A percentile compares a stretch with the other conserved stretches of the same genome.
phyloP scores from a whole-genome alignment of 768 basidiomycete genomes.

The Mycena pura region DNA sequence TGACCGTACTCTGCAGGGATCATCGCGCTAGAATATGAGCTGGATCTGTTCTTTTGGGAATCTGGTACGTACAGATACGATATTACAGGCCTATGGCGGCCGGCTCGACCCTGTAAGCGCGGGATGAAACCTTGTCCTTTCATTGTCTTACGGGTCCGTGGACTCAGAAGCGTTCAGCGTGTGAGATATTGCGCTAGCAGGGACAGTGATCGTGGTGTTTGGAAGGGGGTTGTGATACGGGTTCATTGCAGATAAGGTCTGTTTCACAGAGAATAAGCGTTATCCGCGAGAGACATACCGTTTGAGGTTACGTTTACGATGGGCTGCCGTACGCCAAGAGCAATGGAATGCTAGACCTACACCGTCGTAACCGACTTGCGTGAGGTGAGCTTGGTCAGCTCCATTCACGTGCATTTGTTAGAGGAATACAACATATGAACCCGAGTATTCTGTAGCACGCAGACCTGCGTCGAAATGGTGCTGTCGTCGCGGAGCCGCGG shows the following conservation, averaged over 20 bases:
- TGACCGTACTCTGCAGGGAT: constrained; percentile 44
- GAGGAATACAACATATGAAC: neutral
- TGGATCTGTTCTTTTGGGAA: neutral
- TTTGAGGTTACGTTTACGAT: constrained; percentile 64
- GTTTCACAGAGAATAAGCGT: neutral
- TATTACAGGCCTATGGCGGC: constrained; percentile 61
- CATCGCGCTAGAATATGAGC: constrained; percentile 44
- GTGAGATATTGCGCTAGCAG: constrained; percentile 57
- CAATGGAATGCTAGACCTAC: constrained; percentile 28
- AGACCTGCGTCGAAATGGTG: too few species aligned
- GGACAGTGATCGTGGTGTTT: constrained; percentile 50
- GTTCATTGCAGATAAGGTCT: constrained; percentile 64
- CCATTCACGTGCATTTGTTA: constrained; percentile 62
- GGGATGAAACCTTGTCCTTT: neutral
- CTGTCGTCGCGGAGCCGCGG: constrained; percentile 39
- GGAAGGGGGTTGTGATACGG: constrained; percentile 58
- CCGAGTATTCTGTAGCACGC: too few species aligned
- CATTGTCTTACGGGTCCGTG: constrained; percentile 45
- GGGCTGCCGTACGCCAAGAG: constrained; percentile 43
- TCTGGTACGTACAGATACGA: constrained; percentile 51
- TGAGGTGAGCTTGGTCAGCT: constrained; percentile 49
- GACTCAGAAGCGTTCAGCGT: constrained; percentile 48
- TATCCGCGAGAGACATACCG: constrained; percentile 24
- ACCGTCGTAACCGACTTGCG: constrained; percentile 55
- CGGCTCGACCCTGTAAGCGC: constrained; percentile 43